Evolutionary conservation across 2,329 filamentous ascomycete species (phyloP).

Genomic region (Aspergillus cejpii): DNA sequence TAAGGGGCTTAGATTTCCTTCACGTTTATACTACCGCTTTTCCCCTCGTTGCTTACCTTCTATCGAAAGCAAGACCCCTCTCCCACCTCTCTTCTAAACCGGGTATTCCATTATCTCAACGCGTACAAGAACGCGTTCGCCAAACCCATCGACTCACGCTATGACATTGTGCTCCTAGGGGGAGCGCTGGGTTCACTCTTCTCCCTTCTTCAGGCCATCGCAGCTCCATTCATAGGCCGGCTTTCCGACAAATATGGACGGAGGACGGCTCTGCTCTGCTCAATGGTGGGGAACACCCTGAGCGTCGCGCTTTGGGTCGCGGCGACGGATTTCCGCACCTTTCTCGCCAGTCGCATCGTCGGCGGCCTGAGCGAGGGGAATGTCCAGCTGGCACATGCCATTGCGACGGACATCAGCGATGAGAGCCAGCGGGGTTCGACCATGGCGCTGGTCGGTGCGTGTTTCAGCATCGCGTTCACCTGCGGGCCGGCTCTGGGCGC

Average conservation of each 20-base stretch:
- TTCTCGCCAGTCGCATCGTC: conserved; percentile 85
- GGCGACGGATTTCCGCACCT: conserved; percentile 90
- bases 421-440: conserved; percentile 76
- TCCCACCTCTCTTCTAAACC: conserved; percentile 63
- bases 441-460: conserved; percentile 93
- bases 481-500: conserved; percentile 91
- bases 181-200: conserved; percentile 92
- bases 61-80: conserved; percentile 73
- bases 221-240: conserved; percentile 81
- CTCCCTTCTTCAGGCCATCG: conserved; percentile 83
- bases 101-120: conserved; percentile 76
- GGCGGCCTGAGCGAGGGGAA: conserved; percentile 95
- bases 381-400: conserved; percentile 90
- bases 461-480: conserved; percentile 95
- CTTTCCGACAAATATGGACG: conserved; percentile 86
- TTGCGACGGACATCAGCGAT: conserved; percentile 92
- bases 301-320: conserved; percentile 92
- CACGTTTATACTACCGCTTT: conserved; percentile 94
- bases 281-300: conserved; percentile 87
- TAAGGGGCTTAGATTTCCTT: conserved; percentile 99
- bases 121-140: conserved; percentile 91
- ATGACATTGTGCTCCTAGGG: conserved; percentile 92
- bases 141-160: conserved; percentile 86
- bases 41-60: conserved; percentile 91
- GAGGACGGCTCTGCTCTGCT: conserved; percentile 76